Evolutionary conservation across 371 early-diverging fungal species (phyloP).

Genomic region (Lichtheimia ramosa): DNA sequence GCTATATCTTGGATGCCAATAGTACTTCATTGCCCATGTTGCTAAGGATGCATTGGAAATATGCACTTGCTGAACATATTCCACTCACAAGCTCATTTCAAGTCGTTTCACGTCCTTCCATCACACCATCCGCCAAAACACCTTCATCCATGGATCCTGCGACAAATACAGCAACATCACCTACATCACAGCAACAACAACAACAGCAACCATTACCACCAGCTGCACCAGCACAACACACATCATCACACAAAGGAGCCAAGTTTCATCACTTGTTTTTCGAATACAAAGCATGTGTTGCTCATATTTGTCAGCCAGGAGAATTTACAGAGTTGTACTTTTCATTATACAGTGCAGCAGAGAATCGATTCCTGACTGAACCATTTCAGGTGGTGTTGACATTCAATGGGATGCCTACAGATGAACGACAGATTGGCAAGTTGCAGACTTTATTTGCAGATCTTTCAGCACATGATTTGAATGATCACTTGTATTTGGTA

Average conservation of each 20-base stretch:
- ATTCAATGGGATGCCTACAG: slow-evolving; percentile 60
- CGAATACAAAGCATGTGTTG: slow-evolving; percentile 66
- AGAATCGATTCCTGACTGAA: slow-evolving; percentile 61
- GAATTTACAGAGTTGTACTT: slow-evolving; percentile 69
- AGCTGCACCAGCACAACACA: slow-evolving; percentile 6
- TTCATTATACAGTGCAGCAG: slow-evolving; percentile 56
- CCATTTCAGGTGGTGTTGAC: slow-evolving; percentile 59
- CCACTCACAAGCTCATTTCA: slow-evolving; percentile 12
- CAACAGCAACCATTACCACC: slow-evolving; percentile 9
- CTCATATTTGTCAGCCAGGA: slow-evolving; percentile 65
- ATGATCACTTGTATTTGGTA: slow-evolving; percentile 57
- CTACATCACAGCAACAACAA: neutral
- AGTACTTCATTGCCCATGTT: slow-evolving; percentile 59
- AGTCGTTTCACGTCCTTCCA: slow-evolving; percentile 1
- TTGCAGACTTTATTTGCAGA: slow-evolving; percentile 61
- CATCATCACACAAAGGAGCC: slow-evolving; percentile 26
- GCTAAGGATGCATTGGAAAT: slow-evolving; percentile 59
- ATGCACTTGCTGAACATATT: slow-evolving; percentile 25
- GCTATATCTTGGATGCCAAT: slow-evolving; percentile 57
- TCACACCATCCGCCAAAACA: slow-evolving; percentile 4
- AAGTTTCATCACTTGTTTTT: slow-evolving; percentile 58
- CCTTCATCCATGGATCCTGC: too few species aligned
- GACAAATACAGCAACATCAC: neutral
- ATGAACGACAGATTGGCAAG: slow-evolving; percentile 51
- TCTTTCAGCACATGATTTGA: slow-evolving; percentile 51